Percentiles rank a stretch among this genome's conserved stretches.
Conservation (phyloP, 1,139 yeast genomes). For the Torulaspora pretoriensis region DNA sequence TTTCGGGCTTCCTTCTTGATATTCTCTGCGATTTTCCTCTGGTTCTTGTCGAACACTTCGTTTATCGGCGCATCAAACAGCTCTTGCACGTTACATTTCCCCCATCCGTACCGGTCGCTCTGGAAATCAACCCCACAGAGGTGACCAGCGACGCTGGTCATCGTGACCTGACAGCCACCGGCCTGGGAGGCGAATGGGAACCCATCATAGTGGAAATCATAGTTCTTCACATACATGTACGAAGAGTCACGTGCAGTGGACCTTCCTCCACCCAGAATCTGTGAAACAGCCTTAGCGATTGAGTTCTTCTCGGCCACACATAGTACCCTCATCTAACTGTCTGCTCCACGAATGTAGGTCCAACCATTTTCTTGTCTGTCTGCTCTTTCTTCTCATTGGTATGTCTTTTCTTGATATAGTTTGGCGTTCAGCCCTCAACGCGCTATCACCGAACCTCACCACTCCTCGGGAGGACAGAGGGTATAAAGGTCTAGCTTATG, state of each 20-base stretch:
- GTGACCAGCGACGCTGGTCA: slow-evolving; percentile 93
- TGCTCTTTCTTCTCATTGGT: background rate
- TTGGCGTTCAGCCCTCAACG: slow-evolving; percentile 8
- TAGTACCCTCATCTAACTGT: slow-evolving; percentile 57
- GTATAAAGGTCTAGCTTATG: background rate
- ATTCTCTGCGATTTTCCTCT: slow-evolving; percentile 58
- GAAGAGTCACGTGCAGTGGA: slow-evolving; percentile 46
- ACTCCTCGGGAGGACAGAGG: background rate
- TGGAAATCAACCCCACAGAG: slow-evolving; percentile 64
- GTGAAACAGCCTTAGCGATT: slow-evolving; percentile 81
- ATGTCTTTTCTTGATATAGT: background rate
- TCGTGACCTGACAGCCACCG: slow-evolving; percentile 67
- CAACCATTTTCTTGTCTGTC: background rate
- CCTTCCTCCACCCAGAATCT: slow-evolving; percentile 70
- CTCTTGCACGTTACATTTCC: slow-evolving; percentile 57
- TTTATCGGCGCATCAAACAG: slow-evolving; percentile 67
- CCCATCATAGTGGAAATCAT: slow-evolving; percentile 60
- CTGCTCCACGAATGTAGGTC: background rate
- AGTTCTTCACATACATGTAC: slow-evolving; percentile 70
- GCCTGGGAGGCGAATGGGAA: slow-evolving; percentile 43
- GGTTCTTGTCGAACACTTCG: slow-evolving; percentile 41
- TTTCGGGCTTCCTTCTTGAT: slow-evolving; percentile 61
- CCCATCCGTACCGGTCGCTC: slow-evolving; percentile 54
- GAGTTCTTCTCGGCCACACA: slow-evolving; percentile 98
- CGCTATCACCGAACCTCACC: slow-evolving; percentile 2